These are phyloP conservation scores for Pyrenopolyporus hunteri DNA, from an alignment of 495 filamentous ascomycete genomes.

Conservation along the genomic window DNA sequence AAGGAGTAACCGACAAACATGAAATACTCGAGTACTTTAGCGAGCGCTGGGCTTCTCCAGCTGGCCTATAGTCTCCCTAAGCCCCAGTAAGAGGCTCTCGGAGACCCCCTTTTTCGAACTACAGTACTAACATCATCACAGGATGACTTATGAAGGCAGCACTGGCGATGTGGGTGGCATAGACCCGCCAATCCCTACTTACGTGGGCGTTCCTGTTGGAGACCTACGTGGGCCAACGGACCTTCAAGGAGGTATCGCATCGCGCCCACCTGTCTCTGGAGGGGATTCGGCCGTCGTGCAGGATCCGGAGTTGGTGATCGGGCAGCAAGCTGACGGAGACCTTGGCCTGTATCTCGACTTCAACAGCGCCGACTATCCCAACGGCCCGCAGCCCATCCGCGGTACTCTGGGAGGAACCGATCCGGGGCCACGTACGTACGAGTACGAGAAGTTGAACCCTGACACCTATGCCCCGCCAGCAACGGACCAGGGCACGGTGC, in stretches of 20 bases:
- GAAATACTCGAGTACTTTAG: conserved; percentile 31
- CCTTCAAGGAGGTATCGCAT: conserved; percentile 47
- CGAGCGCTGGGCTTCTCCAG: conserved; percentile 26
- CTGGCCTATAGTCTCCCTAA: conserved; percentile 32
- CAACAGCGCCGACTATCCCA: conserved; percentile 48
- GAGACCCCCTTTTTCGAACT: not conserved
- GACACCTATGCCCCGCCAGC: conserved; percentile 70
- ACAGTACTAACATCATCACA: conserved; percentile 15
- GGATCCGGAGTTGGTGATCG: conserved; percentile 46
- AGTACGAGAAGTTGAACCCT: conserved; percentile 68
- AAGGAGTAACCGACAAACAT: conserved; percentile 6
- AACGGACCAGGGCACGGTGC: conserved; percentile 66
- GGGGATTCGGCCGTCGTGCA: conserved; percentile 45
- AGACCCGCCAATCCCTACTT: conserved; percentile 43
- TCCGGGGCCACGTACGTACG: conserved; percentile 66
- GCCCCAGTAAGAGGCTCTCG: conserved; percentile 33
- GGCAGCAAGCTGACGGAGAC: conserved; percentile 62
- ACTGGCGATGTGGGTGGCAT: conserved; percentile 45
- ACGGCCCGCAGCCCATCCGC: conserved; percentile 73
- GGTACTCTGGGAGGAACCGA: conserved; percentile 63
- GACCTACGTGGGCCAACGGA: conserved; percentile 45
- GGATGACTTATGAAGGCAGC: conserved; percentile 46
- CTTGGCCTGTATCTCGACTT: conserved; percentile 70
- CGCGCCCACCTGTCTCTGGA: conserved; percentile 41
- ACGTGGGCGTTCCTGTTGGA: conserved; percentile 39